A percentile compares a stretch with the other conserved stretches of the same genome.
Conservation (phyloP, 1,139 yeast species). For the Debaryomyces nepalensis region DNA sequence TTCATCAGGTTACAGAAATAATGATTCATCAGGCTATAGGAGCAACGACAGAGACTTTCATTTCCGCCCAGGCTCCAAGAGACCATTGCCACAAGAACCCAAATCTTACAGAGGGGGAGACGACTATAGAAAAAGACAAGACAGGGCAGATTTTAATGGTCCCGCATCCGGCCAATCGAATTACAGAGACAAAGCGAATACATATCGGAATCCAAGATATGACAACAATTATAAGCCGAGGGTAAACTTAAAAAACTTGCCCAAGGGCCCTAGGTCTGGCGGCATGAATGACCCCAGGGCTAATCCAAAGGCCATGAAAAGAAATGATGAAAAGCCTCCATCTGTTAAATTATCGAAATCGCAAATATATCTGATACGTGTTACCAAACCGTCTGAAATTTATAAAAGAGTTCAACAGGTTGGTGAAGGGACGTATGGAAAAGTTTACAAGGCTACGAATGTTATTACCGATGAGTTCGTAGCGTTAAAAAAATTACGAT, state of each 20-base stretch:
- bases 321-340: constrained; percentile 13
- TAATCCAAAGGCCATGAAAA: constrained; percentile 11
- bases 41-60: constrained; percentile 13
- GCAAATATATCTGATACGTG: constrained; percentile 43
- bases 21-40: constrained; percentile 15
- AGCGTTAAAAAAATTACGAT: constrained; percentile 80
- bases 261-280: constrained; percentile 24
- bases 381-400: constrained; percentile 31
- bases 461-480: constrained; percentile 69
- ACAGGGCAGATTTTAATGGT: constrained; percentile 20
- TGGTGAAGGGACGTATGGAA: constrained; percentile 57
- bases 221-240: constrained; percentile 11
- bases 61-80: constrained; percentile 19
- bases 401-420: constrained; percentile 50
- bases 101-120: constrained; percentile 21
- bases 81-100: constrained; percentile 26
- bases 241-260: constrained; percentile 18
- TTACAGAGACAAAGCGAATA: constrained; percentile 16
- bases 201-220: constrained; percentile 12
- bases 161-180: constrained; percentile 22
- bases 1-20: too few species aligned
- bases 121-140: constrained; percentile 15
- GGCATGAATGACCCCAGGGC: constrained; percentile 11
- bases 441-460: constrained; percentile 63
- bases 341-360: constrained; percentile 22